A percentile compares a stretch with the other conserved stretches of the same genome.
Conservation (phyloP, 1,139 yeast genomes). For the Zygosaccharomyces sapae region DNA sequence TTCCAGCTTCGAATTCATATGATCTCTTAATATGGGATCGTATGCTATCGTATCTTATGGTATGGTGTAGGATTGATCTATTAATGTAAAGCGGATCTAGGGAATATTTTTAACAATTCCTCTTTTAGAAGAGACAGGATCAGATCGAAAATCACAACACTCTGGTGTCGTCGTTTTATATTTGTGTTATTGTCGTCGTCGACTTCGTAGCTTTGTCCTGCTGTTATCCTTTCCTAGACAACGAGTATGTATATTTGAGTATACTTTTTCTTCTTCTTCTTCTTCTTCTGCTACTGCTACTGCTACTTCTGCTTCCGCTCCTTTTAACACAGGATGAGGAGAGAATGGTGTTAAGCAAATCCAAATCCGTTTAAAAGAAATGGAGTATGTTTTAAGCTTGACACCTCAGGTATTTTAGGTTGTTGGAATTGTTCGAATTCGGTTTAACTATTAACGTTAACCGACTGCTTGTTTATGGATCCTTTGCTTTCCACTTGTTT, state of each 20-base stretch:
- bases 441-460: background rate
- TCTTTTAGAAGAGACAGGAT: no score
- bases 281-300: no score
- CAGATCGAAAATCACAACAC: no score
- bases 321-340: background rate
- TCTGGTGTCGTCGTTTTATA: no score
- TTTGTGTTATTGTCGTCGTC: no score
- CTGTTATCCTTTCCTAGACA: no score
- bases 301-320: no score
- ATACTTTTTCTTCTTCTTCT: no score
- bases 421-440: background rate
- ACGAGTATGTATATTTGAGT: no score
- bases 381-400: background rate
- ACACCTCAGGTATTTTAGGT: background rate
- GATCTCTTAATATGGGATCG: background rate
- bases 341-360: background rate
- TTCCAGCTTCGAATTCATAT: constrained; percentile 9
- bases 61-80: no score
- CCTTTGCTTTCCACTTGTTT: background rate
- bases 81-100: background rate
- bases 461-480: background rate
- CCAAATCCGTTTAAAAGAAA: background rate
- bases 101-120: background rate
- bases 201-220: no score
- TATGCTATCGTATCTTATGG: background rate